Percentiles rank a stretch among this genome's conserved stretches.
phyloP scores from a whole-genome alignment of 306 rosid genomes.

The Lupinus albus region DNA sequence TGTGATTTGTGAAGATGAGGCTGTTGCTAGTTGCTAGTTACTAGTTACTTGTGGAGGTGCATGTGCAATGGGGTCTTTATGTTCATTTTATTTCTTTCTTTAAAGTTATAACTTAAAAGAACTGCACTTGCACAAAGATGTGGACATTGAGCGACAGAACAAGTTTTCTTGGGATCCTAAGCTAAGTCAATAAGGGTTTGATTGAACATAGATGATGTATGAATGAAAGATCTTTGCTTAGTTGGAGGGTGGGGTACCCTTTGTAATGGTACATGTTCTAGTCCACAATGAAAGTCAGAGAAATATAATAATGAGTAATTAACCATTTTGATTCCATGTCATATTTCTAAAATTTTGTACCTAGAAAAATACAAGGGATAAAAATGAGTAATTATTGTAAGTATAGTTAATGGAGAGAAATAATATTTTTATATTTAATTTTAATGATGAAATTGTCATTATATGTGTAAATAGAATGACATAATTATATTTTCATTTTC shows the following conservation, averaged over 20 bases:
- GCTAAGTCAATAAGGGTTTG: neutral
- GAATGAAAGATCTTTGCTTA: slow-evolving; percentile 45
- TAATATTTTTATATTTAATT: too few species aligned
- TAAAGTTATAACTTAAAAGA: too few species aligned
- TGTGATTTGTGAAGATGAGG: too few species aligned
- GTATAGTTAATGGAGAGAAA: too few species aligned
- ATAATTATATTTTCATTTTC: too few species aligned
- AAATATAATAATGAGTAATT: too few species aligned
- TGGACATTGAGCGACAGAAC: slow-evolving; percentile 23
- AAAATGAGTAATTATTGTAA: too few species aligned
- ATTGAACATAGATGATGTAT: neutral
- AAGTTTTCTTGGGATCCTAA: slow-evolving; percentile 28
- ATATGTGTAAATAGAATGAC: too few species aligned
- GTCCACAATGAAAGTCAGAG: slow-evolving; percentile 6
- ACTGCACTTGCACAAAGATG: slow-evolving; percentile 4
- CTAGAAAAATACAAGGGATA: too few species aligned
- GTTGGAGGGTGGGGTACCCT: slow-evolving; percentile 33
- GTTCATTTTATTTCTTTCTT: slow-evolving; percentile 42
- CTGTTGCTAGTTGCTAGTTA: neutral
- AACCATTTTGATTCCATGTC: too few species aligned
- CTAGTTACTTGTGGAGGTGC: slow-evolving; percentile 42
- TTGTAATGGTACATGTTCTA: neutral
- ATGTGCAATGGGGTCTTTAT: slow-evolving; percentile 51
- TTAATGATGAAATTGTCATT: too few species aligned
- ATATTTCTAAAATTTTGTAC: too few species aligned